phyloP scores from a whole-genome alignment of 1,284 basidiomycete genomes.

The Ganoderma meredithae region DNA sequence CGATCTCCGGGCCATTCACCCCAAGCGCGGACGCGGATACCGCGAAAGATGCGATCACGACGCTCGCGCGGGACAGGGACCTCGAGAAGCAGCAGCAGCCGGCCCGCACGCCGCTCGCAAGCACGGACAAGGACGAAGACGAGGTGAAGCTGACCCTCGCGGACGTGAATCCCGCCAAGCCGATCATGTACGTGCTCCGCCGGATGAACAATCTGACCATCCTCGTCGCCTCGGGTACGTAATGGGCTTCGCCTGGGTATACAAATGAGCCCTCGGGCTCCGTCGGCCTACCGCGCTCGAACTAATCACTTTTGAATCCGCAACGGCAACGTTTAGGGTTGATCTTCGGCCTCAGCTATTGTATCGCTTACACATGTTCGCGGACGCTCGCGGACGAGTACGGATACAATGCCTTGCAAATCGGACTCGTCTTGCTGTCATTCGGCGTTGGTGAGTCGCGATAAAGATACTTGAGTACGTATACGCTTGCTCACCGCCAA shows the following conservation, averaged over 20 bases:
- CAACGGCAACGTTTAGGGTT: constrained; percentile 50
- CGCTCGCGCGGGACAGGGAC: constrained; percentile 22
- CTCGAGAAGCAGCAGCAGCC: constrained; percentile 31
- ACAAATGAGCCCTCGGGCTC: background rate
- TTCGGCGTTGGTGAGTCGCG: constrained; percentile 69
- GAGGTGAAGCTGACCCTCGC: constrained; percentile 64
- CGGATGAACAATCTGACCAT: constrained; percentile 74
- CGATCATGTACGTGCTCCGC: constrained; percentile 63
- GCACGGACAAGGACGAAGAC: constrained; percentile 27
- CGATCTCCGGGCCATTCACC: background rate
- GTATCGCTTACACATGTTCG: constrained; percentile 75
- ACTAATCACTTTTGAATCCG: background rate
- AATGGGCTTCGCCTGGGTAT: background rate
- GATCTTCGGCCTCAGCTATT: constrained; percentile 79
- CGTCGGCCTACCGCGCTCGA: background rate
- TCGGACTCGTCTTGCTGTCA: constrained; percentile 79
- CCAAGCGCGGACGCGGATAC: background rate
- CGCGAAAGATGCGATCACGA: constrained; percentile 20
- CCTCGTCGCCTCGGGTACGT: constrained; percentile 73
- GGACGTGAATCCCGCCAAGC: constrained; percentile 79
- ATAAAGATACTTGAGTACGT: background rate
- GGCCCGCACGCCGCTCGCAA: background rate
- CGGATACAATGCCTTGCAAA: constrained; percentile 71
- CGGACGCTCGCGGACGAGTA: constrained; percentile 73
- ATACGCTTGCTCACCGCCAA: background rate